Base-by-base conservation (phyloP, 2,329 filamentous ascomycete species). In the Fusarium pininemorale region DNA sequence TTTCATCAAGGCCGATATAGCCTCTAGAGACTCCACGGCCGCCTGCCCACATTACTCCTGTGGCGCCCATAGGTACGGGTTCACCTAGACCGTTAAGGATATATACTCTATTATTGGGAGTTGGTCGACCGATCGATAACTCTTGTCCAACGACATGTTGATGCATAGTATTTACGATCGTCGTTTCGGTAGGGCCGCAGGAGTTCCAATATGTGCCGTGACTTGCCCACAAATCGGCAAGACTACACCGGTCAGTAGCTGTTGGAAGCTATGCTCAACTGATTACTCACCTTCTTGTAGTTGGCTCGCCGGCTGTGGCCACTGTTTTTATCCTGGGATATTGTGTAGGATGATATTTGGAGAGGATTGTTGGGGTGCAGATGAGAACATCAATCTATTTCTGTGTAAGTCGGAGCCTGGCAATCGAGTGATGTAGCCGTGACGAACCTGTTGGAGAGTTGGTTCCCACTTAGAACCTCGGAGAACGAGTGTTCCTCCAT, bases 111-210 rank as follows among this genome's bases (percentile, higher is more conserved):
- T 74, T 73, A 77, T 90, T 90, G 8, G 89, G 87, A 32, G 70
- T 69, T 1, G 88, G 88, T 38, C 78, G 82, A 10, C 89, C 89
- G 68, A 90, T 90, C 1, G 87, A 86, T 7, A 90, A 77, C 5
- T 81, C 79, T 41, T 81, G 78, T 6, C 87, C 87, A 1, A 82
- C 80, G 24, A 81, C 75, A 74, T 90, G 88, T 44, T 81, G 81
- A 60, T 88, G 85, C 79, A 88, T 87, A 10, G 88, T 89, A 78
- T 90, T 90, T 60, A 90, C 84, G 57, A 90, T 89, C 3, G 87
- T 90, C 20, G 88, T 87, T 77, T 91, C 89, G 1, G 89, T 90
- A 3, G 89, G 88, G 5, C 89, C 89, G 74, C 88, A 90, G 72
- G 87, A 86, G 79, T 90, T 90, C 83, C 82, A 88, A 75, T 88